Base-by-base conservation (phyloP, 2,329 filamentous ascomycete genomes). In the Phialemonium atrogriseum region DNA sequence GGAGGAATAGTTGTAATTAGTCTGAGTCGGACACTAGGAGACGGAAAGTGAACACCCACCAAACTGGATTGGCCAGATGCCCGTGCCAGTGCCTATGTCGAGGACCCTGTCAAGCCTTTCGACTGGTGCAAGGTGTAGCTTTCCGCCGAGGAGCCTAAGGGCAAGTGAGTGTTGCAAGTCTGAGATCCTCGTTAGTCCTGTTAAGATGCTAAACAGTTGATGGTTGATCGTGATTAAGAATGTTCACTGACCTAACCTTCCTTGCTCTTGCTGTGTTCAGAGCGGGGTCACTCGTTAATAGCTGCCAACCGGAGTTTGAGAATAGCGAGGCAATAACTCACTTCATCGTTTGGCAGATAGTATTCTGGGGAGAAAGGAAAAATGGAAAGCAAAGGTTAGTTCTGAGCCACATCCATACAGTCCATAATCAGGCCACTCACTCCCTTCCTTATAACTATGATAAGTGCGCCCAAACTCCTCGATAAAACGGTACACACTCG, bases 21-120 rank as follows among this genome's bases (percentile, higher is more conserved):
- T 27, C 11, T 14, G 12, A 9, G 12, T 16, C 23, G 9, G 8
- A 19, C 13, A 19, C 10, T 21, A 12, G 14, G 20, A 26, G 17
- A 15, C 15, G 10, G 6, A 16, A 27, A 19, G 4, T 5, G 15
- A 15, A n/a, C 16, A 34, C 42, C 48, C 45, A 46, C 61, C 64
- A 40, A 67, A 62, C 24, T 68, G 60, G n/a, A 68, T 57, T 3
- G 67, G 64, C 68, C 68, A 73, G 27, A 43, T 42, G 4, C 42
- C 42, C 1, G 42, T 45, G n/a, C 42, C 42, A 10, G 66, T 71
- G 4, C 67, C 68, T 12, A 70, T 48, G 44, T 72, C 69, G 5
- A 73, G 52, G 13, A 64, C 59, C 14, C 57, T 52, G 23, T 53
- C 54, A 2, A 59, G 57, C 5, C 56, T 46, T 3, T 52, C 43